A percentile compares a stretch with the other conserved stretches of the same genome.
Evolutionary conservation across 345 rosid genomes (phyloP).

Genomic region (Camelina sativa): DNA sequence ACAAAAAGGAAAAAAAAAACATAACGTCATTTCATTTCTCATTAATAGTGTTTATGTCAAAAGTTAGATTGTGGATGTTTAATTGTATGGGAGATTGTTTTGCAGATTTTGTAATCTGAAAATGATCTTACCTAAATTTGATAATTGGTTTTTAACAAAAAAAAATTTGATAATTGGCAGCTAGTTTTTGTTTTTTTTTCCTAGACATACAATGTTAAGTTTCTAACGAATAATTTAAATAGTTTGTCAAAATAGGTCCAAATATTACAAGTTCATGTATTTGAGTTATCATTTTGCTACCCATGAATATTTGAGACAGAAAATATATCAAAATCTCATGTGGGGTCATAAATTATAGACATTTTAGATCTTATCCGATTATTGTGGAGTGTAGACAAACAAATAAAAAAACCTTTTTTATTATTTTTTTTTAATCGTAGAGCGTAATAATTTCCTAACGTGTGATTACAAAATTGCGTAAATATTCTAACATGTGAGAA

Average conservation of each 20-base stretch:
- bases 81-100: background rate
- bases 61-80: background rate
- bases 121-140: conserved; percentile 7
- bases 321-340: conserved; percentile 37
- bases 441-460: conserved; percentile 22
- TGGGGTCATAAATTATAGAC: conserved; percentile 38
- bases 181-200: background rate
- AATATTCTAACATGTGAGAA: conserved; percentile 3
- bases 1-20: background rate
- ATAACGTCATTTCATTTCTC: background rate
- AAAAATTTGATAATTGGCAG: background rate
- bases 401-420: background rate
- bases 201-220: background rate
- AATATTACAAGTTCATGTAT: conserved; percentile 29
- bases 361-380: conserved; percentile 34
- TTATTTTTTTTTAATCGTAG: background rate
- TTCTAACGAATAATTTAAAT: background rate
- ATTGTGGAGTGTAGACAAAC: conserved; percentile 11
- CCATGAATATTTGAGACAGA: conserved; percentile 31
- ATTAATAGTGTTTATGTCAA: background rate
- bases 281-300: conserved; percentile 30
- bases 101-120: background rate
- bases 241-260: background rate
- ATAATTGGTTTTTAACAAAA: no score
- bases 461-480: conserved; percentile 10